Percentiles rank a stretch among this genome's conserved stretches.
Conservation (phyloP, 1,284 basidiomycete species). For the Psilocybe mexicana region DNA sequence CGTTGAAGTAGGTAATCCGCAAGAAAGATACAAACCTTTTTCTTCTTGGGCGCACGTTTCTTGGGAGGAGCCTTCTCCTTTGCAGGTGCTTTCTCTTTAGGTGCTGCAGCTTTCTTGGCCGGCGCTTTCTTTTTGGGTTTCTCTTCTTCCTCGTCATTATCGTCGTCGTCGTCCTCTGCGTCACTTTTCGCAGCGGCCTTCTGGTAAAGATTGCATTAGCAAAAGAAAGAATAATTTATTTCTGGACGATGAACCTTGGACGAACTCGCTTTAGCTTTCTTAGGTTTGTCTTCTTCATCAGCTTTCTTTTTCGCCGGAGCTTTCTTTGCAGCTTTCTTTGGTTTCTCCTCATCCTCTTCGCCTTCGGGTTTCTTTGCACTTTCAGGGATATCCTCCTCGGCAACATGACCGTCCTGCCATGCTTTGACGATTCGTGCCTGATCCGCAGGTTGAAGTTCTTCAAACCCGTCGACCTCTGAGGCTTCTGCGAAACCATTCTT, state of each 20-base stretch:
- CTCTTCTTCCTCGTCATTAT: slow-evolving; percentile 41
- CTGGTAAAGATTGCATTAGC: slow-evolving; percentile 9
- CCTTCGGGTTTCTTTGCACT: slow-evolving; percentile 59
- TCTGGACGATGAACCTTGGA: slow-evolving; percentile 17
- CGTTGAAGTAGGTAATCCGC: background rate
- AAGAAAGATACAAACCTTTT: slow-evolving; percentile 25
- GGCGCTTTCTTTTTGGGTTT: slow-evolving; percentile 39
- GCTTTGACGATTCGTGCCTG: slow-evolving; percentile 67
- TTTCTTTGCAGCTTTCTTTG: slow-evolving; percentile 24
- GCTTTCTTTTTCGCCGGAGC: slow-evolving; percentile 31
- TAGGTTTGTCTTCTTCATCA: slow-evolving; percentile 38
- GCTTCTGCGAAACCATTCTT: slow-evolving; percentile 61
- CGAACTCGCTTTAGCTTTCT: slow-evolving; percentile 31
- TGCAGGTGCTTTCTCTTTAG: slow-evolving; percentile 31
- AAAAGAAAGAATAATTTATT: background rate
- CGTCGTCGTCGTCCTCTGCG: slow-evolving; percentile 26
- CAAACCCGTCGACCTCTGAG: slow-evolving; percentile 73
- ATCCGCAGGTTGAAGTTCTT: slow-evolving; percentile 64
- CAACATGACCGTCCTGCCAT: slow-evolving; percentile 74
- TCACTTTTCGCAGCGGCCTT: slow-evolving; percentile 25
- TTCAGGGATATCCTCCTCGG: slow-evolving; percentile 77
- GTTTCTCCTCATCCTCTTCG: slow-evolving; percentile 42
- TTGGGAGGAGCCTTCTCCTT: slow-evolving; percentile 35
- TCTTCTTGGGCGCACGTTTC: slow-evolving; percentile 40
- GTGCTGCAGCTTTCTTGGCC: slow-evolving; percentile 29